Base-by-base conservation (phyloP, 345 rosid species). In the Moringa oleifera region DNA sequence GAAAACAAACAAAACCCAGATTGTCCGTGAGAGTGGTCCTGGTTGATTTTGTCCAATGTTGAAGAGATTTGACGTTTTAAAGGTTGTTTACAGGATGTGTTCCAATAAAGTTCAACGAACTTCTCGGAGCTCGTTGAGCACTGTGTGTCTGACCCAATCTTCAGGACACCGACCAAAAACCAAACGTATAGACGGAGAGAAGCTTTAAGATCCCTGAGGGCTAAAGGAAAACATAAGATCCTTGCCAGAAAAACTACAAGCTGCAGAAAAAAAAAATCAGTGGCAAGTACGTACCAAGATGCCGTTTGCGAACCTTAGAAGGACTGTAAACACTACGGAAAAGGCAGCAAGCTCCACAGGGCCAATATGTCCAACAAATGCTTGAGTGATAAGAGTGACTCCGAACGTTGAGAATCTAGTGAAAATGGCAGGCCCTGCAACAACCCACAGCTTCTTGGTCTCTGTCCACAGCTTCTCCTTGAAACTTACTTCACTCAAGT, bases 361-460 rank as follows among this genome's bases (percentile, higher is more conserved):
- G 23, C 97, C 89, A 61, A 87, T 73, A 60, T 85, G 97, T 0
- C 97, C 97, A 9, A 85, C 63, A 53, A 85, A 90, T 2, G 85
- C 90, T 65, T 85, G 95, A 53, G 71, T 87, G 64, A 87, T 64
- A 1, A 87, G 58, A 23, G 66, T 66, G 11, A 80, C 65, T 9
- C 92, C 95, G 2, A 80, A 85, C 15, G 88, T 80, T 2, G 95
- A 85, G 57, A 85, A 75, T 56, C 85, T 73, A 0, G 90, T 81
- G 76, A 90, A 85, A 63, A 84, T 85, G 7, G 95, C 95, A 16
- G 95, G 97, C 0, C 70, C 95, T 4, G 92, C 92, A 0, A 90
- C 83, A 15, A 62, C 45, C 97, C 95, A 87, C 51, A 84, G 62
- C 83, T 77, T 85, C 78, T 85, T 90, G 2, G 50, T 61, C 68